Evolutionary conservation across 2,329 filamentous ascomycete genomes (phyloP).

Genomic region (Magnaporthiopsis poae): DNA sequence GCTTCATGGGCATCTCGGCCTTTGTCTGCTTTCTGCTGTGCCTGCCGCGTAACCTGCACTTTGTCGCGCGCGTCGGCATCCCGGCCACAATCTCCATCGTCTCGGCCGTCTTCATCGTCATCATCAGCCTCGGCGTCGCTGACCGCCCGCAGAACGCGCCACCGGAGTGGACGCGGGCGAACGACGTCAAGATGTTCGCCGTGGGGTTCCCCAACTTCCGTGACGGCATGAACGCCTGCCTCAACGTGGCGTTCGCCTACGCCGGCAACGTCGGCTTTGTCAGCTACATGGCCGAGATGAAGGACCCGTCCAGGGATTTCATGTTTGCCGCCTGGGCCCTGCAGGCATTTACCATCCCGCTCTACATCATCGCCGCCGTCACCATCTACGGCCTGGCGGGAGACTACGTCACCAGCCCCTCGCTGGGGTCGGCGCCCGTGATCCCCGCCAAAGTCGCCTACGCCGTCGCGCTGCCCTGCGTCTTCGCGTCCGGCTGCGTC

Average conservation of each 20-base stretch:
- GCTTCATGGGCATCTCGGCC: conserved; percentile 5
- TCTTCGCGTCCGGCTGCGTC: conserved; percentile 3
- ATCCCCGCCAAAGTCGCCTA: conserved; percentile 3
- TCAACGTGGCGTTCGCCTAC: conserved; percentile 5
- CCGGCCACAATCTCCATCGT: conserved; percentile 5
- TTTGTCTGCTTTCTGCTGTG: conserved; percentile 3
- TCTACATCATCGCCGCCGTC: conserved; percentile 5
- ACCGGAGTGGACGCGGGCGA: background rate
- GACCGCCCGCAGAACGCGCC: conserved; percentile 1
- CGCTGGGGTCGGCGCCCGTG: background rate
- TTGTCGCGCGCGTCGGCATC: conserved; percentile 4
- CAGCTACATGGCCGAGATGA: conserved; percentile 8
- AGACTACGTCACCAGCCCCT: conserved; percentile 3
- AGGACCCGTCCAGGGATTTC: conserved; percentile 4
- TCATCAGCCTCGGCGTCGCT: conserved; percentile 2
- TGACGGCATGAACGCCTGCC: conserved; percentile 6
- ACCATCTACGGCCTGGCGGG: conserved; percentile 4
- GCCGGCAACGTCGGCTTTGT: conserved; percentile 7
- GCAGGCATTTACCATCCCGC: conserved; percentile 3
- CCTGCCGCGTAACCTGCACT: conserved; percentile 3
- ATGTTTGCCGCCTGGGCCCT: background rate
- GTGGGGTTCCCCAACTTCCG: background rate
- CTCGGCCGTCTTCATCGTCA: conserved; percentile 6
- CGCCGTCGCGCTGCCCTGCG: conserved; percentile 4
- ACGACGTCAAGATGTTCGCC: background rate